Percentiles rank a stretch among this genome's conserved stretches.
phyloP scores from a whole-genome alignment of 352 stramenopile species.

The Globisporangium ultimum region DNA sequence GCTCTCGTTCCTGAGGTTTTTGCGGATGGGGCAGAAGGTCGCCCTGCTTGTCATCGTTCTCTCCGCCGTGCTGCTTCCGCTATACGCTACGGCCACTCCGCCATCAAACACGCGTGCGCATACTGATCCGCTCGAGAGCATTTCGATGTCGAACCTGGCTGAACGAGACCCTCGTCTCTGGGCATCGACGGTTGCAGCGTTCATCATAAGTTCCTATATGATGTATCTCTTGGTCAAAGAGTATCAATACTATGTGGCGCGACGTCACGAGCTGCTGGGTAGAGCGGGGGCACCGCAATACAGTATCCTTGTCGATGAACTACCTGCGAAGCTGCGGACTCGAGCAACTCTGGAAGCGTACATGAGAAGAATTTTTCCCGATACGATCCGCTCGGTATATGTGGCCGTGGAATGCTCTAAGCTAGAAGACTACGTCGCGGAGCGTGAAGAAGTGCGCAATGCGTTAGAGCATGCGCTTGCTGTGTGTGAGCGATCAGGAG shows the following conservation, averaged over 20 bases:
- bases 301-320: conserved; percentile 68
- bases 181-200: conserved; percentile 52
- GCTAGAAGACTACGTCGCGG: conserved; percentile 47
- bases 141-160: conserved; percentile 77
- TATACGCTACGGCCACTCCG: conserved; percentile 55
- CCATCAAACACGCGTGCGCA: conserved; percentile 13
- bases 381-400: conserved; percentile 56
- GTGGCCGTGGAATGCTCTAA: conserved; percentile 64
- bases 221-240: conserved; percentile 59
- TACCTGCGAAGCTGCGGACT: conserved; percentile 57
- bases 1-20: conserved; percentile 65
- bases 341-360: conserved; percentile 64
- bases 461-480: conserved; percentile 54
- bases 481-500: conserved; percentile 28
- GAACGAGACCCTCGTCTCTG: conserved; percentile 52
- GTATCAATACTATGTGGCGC: conserved; percentile 58
- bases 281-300: conserved; percentile 62
- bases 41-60: conserved; percentile 55
- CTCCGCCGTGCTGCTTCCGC: conserved; percentile 57
- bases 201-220: conserved; percentile 46
- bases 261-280: conserved; percentile 56
- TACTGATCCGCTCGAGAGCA: conserved; percentile 53
- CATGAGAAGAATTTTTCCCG: conserved; percentile 68
- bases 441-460: conserved; percentile 43
- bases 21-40: conserved; percentile 66